Evolutionary conservation across 2,329 filamentous ascomycete species (phyloP), one percentile per base, ranked within the genome.

Genomic region (Sarocladiaceae sp.): DNA sequence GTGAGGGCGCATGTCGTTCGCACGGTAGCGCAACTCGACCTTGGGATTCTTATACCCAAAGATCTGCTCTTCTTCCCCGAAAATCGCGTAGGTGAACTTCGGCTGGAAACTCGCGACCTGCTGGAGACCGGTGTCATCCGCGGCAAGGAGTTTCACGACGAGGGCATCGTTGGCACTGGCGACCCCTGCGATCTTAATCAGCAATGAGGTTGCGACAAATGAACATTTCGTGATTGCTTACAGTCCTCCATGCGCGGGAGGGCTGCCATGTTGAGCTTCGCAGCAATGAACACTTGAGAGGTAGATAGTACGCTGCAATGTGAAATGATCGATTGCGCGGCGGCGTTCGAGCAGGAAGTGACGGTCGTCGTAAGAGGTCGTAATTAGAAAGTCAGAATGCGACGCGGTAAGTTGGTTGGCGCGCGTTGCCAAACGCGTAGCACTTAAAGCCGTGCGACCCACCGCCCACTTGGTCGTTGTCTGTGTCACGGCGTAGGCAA

Each of bases 61-160:
- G 57, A 97, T 93, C 26, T 79, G 81, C 69, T 99, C 91, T 8
- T 94, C 86, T n/a, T 97, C 87, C 62, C 90, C 90, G 60, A 97
- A 97, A 57, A 99, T 87, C 1, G 90, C 76, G 68, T 97, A 96
- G 17, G 93, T 97, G 67, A 92, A 95, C 63, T 82, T 81, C 0
- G 94, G 95, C 55, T 89, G 79, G 68, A 99, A 97, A 25, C 81
- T 79, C 23, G 80, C 78, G 59, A 86, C 71, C 28, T 78, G 80
- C 60, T 80, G 82, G 48, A 79, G 64, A 57, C 75, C 74, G 7
- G 69, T 69, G 17, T 73, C 67, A 5, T 73, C 69, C 11, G 79
- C 74, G 36, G 73, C 71, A 17, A 82, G 71, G 31, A 88, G 75
- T 50, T 79, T 82, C 60, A 90, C 76, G 51, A 72, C 74, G 59